Evolutionary conservation across 495 filamentous ascomycete genomes (phyloP).

Genomic region (Lophiotrema nucula): DNA sequence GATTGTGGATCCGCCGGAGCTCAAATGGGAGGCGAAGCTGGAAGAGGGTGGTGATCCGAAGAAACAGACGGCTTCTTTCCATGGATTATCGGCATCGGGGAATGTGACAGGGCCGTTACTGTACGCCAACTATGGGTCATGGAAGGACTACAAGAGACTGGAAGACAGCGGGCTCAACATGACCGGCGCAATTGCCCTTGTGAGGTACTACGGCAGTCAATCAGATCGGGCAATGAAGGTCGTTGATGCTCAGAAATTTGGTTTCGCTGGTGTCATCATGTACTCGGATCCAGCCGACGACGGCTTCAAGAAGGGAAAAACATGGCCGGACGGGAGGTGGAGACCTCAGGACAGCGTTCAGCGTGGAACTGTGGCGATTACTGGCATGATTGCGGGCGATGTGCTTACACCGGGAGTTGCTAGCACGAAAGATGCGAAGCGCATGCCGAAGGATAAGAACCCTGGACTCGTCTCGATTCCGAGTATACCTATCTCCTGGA

Average conservation of each 20-base stretch:
- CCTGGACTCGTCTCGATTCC: slow-evolving; percentile 77
- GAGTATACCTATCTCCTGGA: slow-evolving; percentile 82
- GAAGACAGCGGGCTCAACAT: slow-evolving; percentile 68
- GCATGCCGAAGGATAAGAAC: slow-evolving; percentile 67
- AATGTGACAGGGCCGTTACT: slow-evolving; percentile 90
- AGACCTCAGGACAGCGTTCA: slow-evolving; percentile 81
- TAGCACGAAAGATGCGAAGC: slow-evolving; percentile 65
- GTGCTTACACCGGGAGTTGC: slow-evolving; percentile 84
- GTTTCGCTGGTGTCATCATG: slow-evolving; percentile 82
- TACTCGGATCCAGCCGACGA: slow-evolving; percentile 87
- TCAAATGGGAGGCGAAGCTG: slow-evolving; percentile 76
- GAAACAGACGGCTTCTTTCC: slow-evolving; percentile 71
- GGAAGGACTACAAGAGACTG: slow-evolving; percentile 74
- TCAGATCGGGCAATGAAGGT: slow-evolving; percentile 74
- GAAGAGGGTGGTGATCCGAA: slow-evolving; percentile 68
- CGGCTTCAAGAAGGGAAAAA: slow-evolving; percentile 66
- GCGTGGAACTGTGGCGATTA: slow-evolving; percentile 77
- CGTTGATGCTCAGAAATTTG: slow-evolving; percentile 81
- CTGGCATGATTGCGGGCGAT: slow-evolving; percentile 81
- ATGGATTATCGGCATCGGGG: slow-evolving; percentile 84
- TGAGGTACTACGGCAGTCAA: slow-evolving; percentile 76
- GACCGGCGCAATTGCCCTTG: slow-evolving; percentile 77
- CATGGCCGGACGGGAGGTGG: slow-evolving; percentile 70
- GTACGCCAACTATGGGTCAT: slow-evolving; percentile 89
- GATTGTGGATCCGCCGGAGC: slow-evolving; percentile 68